These are phyloP conservation scores for Elasticomyces elasticus DNA, from an alignment of 495 filamentous ascomycete species.

Conservation along the genomic window DNA sequence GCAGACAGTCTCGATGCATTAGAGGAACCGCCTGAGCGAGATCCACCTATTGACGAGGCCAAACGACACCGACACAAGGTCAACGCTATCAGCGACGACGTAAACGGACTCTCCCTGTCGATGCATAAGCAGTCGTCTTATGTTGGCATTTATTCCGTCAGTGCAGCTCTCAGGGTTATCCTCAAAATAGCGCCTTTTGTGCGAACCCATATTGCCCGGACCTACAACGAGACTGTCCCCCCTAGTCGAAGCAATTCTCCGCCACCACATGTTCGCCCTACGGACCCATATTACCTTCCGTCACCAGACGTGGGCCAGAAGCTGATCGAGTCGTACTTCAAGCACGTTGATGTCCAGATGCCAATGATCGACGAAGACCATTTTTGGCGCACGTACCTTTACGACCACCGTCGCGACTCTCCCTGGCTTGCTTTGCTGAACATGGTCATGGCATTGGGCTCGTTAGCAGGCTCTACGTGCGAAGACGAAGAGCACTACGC, in stretches of 20 bases:
- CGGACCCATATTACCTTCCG: slow-evolving; percentile 27
- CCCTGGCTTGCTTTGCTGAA: slow-evolving; percentile 70
- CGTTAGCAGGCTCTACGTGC: slow-evolving; percentile 58
- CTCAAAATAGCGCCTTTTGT: slow-evolving; percentile 61
- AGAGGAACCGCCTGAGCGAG: slow-evolving; percentile 30
- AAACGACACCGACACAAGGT: slow-evolving; percentile 32
- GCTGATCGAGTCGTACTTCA: slow-evolving; percentile 70
- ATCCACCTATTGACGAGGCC: slow-evolving; percentile 28
- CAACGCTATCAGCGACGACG: slow-evolving; percentile 65
- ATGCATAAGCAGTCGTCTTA: slow-evolving; percentile 64
- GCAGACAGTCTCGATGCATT: slow-evolving; percentile 31
- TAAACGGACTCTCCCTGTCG: slow-evolving; percentile 66
- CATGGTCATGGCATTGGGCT: slow-evolving; percentile 72
- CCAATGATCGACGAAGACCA: slow-evolving; percentile 68
- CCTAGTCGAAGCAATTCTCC: slow-evolving; percentile 28
- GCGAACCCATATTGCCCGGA: slow-evolving; percentile 44
- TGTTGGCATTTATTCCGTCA: slow-evolving; percentile 69
- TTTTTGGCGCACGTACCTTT: slow-evolving; percentile 62
- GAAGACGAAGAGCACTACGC: slow-evolving; percentile 61
- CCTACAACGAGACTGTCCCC: slow-evolving; percentile 26
- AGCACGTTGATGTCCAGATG: slow-evolving; percentile 61
- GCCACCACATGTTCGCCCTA: slow-evolving; percentile 23
- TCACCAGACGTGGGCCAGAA: slow-evolving; percentile 33
- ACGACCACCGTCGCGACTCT: slow-evolving; percentile 54
- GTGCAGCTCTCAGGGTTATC: slow-evolving; percentile 71